Base-by-base conservation (phyloP, 768 basidiomycete species). In the Coprinellus micaceus region DNA sequence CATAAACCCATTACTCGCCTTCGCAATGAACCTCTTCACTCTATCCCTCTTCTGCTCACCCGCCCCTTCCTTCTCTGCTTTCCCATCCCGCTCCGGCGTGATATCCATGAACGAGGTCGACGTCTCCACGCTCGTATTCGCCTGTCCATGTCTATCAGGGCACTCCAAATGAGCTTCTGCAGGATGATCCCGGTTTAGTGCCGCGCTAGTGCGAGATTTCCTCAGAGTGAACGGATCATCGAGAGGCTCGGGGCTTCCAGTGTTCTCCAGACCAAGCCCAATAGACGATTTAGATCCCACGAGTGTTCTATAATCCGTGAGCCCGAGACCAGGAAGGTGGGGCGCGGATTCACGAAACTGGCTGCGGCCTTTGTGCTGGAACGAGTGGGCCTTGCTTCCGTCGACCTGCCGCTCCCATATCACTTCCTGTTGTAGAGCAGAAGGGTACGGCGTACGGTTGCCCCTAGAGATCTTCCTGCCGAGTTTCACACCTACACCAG, bases 71-170 rank as follows among this genome's bases (percentile, higher is more conserved):
- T 56, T 24, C 29, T 46, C 37, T 19, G 50, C 26, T 19, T 54
- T 60, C 54, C 22, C 26, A 4, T 13, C 22, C 53, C 48, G 61
- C 28, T 72, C 70, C 24, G 70, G 72, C 21, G 70, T 71, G 52
- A 76, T 70, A 56, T 74, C 68, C 29, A 76, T 76, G 58, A 76
- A 76, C 9, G 74, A 74, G 52, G 58, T 67, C 2, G 68, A 65
- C 5, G 58, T 53, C 10, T 61, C 59, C 11, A 56, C 51, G 17
- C 33, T 57, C 44, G 44, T 59, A 37, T 56, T 49, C 45, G 44
- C 39, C 21, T 40, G 48, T 22, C 55, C 51, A 39, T 48, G 37
- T 33, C 33, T 6, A 33, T 33, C 33, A 22, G 40, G 36, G 46
- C 30, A 11, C 5, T 36, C 37, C 10, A 30, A 5, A 22, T 6